These are phyloP conservation scores for Pythium guiyangense DNA, from an alignment of 352 stramenopile genomes.

Conservation along the genomic window DNA sequence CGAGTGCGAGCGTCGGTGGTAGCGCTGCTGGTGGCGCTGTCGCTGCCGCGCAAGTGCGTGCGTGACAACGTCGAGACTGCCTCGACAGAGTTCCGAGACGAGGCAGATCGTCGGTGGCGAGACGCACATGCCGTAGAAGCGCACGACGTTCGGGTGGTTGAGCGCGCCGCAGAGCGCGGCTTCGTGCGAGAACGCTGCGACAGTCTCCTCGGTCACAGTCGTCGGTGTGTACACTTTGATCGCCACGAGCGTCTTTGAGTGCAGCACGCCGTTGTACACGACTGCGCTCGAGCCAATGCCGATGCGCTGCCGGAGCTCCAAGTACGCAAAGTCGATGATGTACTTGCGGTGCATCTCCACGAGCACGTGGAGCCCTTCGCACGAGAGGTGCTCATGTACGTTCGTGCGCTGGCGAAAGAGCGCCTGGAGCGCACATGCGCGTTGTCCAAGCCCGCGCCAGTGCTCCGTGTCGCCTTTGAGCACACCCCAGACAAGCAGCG, in stretches of 20 bases:
- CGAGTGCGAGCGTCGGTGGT: not conserved
- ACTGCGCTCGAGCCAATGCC: conserved; percentile 37
- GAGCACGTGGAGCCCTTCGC: conserved; percentile 50
- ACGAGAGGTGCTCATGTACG: conserved; percentile 21
- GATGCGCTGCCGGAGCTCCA: conserved; percentile 46
- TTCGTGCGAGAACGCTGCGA: conserved; percentile 11
- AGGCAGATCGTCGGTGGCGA: conserved; percentile 67
- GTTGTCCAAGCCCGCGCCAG: conserved; percentile 37
- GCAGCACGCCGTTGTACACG: conserved; percentile 42
- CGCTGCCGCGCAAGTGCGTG: conserved; percentile 3
- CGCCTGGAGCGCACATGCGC: conserved; percentile 7
- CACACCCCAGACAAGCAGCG: conserved; percentile 53
- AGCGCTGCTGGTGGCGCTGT: conserved; percentile 6
- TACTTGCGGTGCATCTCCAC: conserved; percentile 68
- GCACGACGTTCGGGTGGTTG: conserved; percentile 54
- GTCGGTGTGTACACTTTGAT: conserved; percentile 43
- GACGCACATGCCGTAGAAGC: conserved; percentile 60
- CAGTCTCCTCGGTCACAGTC: conserved; percentile 8
- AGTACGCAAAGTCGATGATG: conserved; percentile 63
- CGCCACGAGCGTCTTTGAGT: conserved; percentile 31
- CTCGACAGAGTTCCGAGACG: conserved; percentile 71
- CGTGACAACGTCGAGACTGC: conserved; percentile 42
- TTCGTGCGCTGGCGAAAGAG: conserved; percentile 4
- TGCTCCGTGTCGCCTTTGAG: conserved; percentile 66
- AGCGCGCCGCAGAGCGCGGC: conserved; percentile 9